Percentiles rank a stretch among this genome's conserved stretches.
Evolutionary conservation across 208 protist species (phyloP).

Genomic region (Leishmania lainsoni): DNA sequence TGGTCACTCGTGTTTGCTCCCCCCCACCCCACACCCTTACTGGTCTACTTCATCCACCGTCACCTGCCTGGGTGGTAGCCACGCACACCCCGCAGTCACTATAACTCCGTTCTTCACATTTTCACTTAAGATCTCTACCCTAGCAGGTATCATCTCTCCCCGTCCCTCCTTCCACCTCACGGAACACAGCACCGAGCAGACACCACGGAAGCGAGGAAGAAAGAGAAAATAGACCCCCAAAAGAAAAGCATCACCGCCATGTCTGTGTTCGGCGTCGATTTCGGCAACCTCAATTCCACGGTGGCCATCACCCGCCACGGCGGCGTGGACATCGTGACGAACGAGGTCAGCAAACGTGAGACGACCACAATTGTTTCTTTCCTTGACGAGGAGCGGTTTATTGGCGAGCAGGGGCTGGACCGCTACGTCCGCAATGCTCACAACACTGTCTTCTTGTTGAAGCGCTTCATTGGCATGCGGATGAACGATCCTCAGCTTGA

Average conservation of each 20-base stretch:
- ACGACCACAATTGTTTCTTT: slow-evolving; percentile 93
- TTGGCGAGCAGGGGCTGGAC: slow-evolving; percentile 87
- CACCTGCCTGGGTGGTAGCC: not conserved
- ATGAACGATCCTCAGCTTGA: slow-evolving; percentile 72
- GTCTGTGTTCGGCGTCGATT: slow-evolving; percentile 94
- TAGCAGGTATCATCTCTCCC: not conserved
- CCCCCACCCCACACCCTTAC: not conserved
- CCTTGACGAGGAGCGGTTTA: slow-evolving; percentile 82
- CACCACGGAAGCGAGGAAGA: not conserved
- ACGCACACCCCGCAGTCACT: not conserved
- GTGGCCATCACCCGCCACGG: slow-evolving; percentile 87
- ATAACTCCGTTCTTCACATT: not conserved
- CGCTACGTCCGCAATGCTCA: slow-evolving; percentile 82
- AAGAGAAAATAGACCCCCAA: slow-evolving; percentile 13
- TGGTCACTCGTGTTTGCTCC: not conserved
- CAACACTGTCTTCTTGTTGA: slow-evolving; percentile 88
- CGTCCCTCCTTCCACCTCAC: not conserved
- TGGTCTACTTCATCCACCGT: not conserved
- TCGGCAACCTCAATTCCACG: slow-evolving; percentile 89
- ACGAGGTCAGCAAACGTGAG: slow-evolving; percentile 90
- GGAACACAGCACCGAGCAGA: not conserved
- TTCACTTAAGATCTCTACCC: too few species aligned
- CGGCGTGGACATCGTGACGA: slow-evolving; percentile 91
- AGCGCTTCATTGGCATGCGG: slow-evolving; percentile 89
- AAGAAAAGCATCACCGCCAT: slow-evolving; percentile 31